phyloP scores from a whole-genome alignment of 2,329 filamentous ascomycete species.

The Pseudogymnoascus sp. region DNA sequence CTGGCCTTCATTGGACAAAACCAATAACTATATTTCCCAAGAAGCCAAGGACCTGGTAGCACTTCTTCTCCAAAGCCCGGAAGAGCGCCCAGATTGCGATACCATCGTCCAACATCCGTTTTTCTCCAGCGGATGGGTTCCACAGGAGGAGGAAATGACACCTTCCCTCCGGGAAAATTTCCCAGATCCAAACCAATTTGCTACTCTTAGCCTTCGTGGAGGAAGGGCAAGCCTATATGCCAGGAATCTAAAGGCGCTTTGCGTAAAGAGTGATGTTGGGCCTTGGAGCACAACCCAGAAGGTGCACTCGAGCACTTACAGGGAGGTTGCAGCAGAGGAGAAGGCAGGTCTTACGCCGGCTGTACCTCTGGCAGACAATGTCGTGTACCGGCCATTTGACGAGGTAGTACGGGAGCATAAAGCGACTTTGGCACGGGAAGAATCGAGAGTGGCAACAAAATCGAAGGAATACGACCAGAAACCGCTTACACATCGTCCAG shows the following conservation, averaged over 20 bases:
- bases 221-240: constrained; percentile 31
- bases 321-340: constrained; percentile 62
- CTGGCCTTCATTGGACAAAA: constrained; percentile 63
- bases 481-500: neutral
- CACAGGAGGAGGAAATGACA: constrained; percentile 52
- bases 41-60: constrained; percentile 75
- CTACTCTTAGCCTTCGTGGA: constrained; percentile 37
- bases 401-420: constrained; percentile 51
- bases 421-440: constrained; percentile 11
- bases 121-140: constrained; percentile 71
- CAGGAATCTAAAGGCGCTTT: constrained; percentile 52
- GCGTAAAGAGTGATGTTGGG: constrained; percentile 51
- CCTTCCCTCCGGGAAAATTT: constrained; percentile 49
- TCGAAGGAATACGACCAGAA: neutral
- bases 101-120: constrained; percentile 73
- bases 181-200: constrained; percentile 51
- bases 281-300: constrained; percentile 43
- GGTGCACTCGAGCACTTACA: constrained; percentile 46
- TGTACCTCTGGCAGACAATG: constrained; percentile 53
- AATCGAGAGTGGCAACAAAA: neutral
- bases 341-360: constrained; percentile 56
- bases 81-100: constrained; percentile 68
- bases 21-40: constrained; percentile 62
- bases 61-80: constrained; percentile 66
- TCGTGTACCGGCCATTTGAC: constrained; percentile 59